These are phyloP conservation scores for Orbilia blumenaviensis DNA, from an alignment of 2,329 filamentous ascomycete genomes.

Conservation along the genomic window DNA sequence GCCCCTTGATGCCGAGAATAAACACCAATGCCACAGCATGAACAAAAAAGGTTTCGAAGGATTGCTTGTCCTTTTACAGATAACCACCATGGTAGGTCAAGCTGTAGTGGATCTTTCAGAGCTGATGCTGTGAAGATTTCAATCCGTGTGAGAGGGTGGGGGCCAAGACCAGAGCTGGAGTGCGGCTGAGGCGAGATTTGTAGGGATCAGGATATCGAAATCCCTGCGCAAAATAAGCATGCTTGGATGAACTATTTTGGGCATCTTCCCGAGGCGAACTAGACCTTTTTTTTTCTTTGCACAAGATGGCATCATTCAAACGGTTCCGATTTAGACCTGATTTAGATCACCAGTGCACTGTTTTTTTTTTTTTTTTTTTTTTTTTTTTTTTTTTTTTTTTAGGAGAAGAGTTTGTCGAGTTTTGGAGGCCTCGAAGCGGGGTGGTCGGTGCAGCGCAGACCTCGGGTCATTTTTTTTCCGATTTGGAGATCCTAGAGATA, in stretches of 20 bases:
- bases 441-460: no score
- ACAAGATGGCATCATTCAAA: background rate
- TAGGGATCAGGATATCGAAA: background rate
- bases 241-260: slow-evolving; percentile 3
- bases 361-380: no score
- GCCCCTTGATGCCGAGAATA: slow-evolving; percentile 29
- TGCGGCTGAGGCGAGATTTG: slow-evolving; percentile 43
- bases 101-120: background rate
- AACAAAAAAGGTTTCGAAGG: slow-evolving; percentile 20
- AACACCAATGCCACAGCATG: slow-evolving; percentile 11
- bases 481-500: no score
- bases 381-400: no score
- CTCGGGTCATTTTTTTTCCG: no score
- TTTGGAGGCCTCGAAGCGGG: no score
- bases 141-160: background rate
- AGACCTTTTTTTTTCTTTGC: background rate
- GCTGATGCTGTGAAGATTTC: background rate
- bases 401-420: no score
- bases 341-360: no score
- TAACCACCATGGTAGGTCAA: background rate
- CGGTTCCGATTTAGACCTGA: background rate
- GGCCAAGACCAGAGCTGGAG: slow-evolving; percentile 14
- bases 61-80: slow-evolving; percentile 17
- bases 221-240: slow-evolving; percentile 8
- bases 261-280: background rate